Evolutionary conservation across 208 protist species (phyloP).

Genomic region (Leishmania martiniquensis): DNA sequence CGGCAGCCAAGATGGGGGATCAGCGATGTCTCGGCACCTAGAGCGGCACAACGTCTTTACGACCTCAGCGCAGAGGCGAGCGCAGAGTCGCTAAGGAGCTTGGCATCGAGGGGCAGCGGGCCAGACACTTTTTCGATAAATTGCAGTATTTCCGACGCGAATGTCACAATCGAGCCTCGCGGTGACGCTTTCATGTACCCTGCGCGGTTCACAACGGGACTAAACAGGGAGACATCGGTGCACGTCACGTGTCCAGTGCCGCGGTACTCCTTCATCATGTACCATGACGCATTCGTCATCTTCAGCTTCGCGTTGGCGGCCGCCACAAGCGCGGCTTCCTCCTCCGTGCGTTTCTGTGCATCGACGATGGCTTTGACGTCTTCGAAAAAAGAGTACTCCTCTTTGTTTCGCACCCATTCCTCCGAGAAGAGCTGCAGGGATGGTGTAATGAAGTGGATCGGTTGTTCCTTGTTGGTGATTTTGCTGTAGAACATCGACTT

Average conservation of each 20-base stretch:
- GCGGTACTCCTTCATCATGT: constrained; percentile 19
- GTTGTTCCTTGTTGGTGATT: constrained; percentile 23
- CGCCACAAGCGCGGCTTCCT: constrained; percentile 18
- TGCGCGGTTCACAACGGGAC: constrained; percentile 50
- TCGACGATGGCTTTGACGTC: constrained; percentile 24
- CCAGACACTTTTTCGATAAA: constrained; percentile 41
- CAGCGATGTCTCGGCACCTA: neutral
- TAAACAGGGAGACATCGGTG: constrained; percentile 63
- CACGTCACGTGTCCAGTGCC: constrained; percentile 54
- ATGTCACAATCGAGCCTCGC: constrained; percentile 44
- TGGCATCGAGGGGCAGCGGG: constrained; percentile 15
- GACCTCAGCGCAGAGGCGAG: constrained; percentile 12
- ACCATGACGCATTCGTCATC: constrained; percentile 21
- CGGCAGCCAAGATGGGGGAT: neutral
- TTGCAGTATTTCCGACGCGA: constrained; percentile 35
- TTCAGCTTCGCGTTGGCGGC: constrained; percentile 29
- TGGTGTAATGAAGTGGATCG: constrained; percentile 49
- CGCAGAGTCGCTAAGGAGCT: constrained; percentile 10
- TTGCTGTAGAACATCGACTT: constrained; percentile 45
- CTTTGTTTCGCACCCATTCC: constrained; percentile 40
- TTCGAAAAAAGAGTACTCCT: constrained; percentile 53
- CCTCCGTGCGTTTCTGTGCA: constrained; percentile 33
- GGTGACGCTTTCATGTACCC: constrained; percentile 43
- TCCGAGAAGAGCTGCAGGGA: constrained; percentile 73
- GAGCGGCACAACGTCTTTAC: neutral